Conservation (phyloP, 495 filamentous ascomycete genomes). For the Schizothecium vesticola region DNA sequence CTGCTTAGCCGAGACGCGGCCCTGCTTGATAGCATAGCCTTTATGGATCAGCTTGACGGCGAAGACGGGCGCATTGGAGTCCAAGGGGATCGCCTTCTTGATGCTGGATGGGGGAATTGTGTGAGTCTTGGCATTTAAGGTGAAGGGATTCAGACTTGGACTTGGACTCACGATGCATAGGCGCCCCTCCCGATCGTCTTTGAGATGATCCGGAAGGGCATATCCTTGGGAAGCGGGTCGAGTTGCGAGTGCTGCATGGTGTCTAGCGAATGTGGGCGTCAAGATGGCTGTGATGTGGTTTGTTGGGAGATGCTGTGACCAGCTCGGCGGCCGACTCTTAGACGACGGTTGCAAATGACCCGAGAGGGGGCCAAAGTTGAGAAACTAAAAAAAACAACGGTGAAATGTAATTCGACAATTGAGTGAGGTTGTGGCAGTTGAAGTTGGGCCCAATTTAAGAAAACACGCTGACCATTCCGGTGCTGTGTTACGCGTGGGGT, state of each 20-base stretch:
- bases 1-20: slow-evolving; percentile 82
- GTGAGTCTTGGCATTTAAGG: slow-evolving; percentile 15
- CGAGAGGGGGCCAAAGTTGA: neutral
- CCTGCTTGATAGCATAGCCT: slow-evolving; percentile 81
- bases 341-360: neutral
- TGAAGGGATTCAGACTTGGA: neutral
- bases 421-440: neutral
- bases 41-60: slow-evolving; percentile 99
- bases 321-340: neutral
- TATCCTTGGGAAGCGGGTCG: slow-evolving; percentile 74
- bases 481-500: neutral
- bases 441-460: neutral
- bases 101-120: slow-evolving; percentile 60
- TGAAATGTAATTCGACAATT: neutral
- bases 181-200: slow-evolving; percentile 94
- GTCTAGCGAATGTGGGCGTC: slow-evolving; percentile 10
- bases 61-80: slow-evolving; percentile 69
- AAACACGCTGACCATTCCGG: neutral
- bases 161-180: slow-evolving; percentile 78
- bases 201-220: slow-evolving; percentile 92
- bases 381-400: neutral
- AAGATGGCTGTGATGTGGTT: neutral
- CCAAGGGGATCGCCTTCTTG: slow-evolving; percentile 80
- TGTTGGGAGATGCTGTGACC: neutral
- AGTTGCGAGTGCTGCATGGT: slow-evolving; percentile 71